Base-by-base conservation (phyloP, 2,329 filamentous ascomycete genomes). In the Juglanconis oblonga region DNA sequence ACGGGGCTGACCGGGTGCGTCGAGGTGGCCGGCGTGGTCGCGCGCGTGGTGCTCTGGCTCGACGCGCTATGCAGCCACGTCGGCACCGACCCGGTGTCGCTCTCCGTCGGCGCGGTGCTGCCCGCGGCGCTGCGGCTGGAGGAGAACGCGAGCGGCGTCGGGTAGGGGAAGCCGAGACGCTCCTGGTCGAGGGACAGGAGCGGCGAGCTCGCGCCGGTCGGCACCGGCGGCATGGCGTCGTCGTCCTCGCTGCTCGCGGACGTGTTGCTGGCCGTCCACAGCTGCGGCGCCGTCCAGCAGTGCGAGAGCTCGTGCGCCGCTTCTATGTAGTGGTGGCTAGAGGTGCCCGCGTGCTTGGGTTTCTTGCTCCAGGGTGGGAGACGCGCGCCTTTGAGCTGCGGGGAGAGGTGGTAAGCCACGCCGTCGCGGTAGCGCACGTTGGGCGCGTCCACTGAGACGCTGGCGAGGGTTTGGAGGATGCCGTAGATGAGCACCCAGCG, bases 401-500 rank as follows among this genome's bases (percentile, higher is more conserved):
- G 80, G 13, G 78, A 81, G 7, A 87, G 74, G 66, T 87, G 83
- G 67, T 87, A 87, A 17, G 77, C 64, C 2, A 87, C 84, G 7
- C 74, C 76, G 5, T 82, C 79, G 3, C 74, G 76, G 69, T 83
- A 82, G 11, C 79, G 77, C 8, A 85, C 73, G 44, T 77, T 76
- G 10, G 80, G 82, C 1, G 80, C 77, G 61, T 87, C 85, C 1
- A 86, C 83, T 0, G 82, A 81, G 6, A 88, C 75, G 31, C 80
- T 81, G 2, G 84, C 84, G 2, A 87, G 77, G 0, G 81, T 82
- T 70, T 88, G 85, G 14, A 87, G 71, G 10, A 87, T 73, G 3
- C 80, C 82, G 66, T 87, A 87, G 29, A 87, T 77, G 3, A 87
- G 73, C 4, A 86, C 74, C 85, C 85, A 88, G 29, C 85, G 80